Evolutionary conservation across 306 rosid species (phyloP).

Genomic region (Sindora glabra): DNA sequence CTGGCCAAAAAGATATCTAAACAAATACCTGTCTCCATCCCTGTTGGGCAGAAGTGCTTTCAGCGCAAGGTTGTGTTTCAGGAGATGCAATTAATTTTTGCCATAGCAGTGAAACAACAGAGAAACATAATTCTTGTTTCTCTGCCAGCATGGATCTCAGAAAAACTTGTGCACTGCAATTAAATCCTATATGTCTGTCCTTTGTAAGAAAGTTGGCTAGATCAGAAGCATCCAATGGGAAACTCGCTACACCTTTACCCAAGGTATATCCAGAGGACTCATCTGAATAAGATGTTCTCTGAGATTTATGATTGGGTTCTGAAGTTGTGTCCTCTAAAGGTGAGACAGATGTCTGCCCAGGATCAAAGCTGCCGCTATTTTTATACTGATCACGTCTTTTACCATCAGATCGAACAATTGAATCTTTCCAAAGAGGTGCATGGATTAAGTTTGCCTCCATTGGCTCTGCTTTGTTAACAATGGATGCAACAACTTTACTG

Average conservation of each 20-base stretch:
- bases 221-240: constrained; percentile 82
- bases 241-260: constrained; percentile 58
- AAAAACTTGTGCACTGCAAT: constrained; percentile 67
- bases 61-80: constrained; percentile 82
- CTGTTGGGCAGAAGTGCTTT: constrained; percentile 98
- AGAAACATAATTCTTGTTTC: constrained; percentile 85
- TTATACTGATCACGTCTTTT: constrained; percentile 40
- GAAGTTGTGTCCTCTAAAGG: constrained; percentile 30
- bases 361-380: constrained; percentile 38
- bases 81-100: constrained; percentile 91
- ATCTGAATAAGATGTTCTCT: constrained; percentile 32
- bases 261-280: constrained; percentile 40
- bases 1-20: no score
- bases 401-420: constrained; percentile 29
- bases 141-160: constrained; percentile 74
- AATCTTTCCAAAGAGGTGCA: constrained; percentile 52
- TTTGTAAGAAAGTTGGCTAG: constrained; percentile 89
- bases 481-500: constrained; percentile 86
- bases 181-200: constrained; percentile 91
- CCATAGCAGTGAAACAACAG: constrained; percentile 93
- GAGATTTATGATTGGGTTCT: constrained; percentile 29
- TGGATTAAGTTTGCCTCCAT: constrained; percentile 71
- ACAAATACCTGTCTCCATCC: constrained; percentile 99
- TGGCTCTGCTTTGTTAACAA: constrained; percentile 85
- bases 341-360: constrained; percentile 39